A percentile compares a stretch with the other conserved stretches of the same genome.
phyloP scores from a whole-genome alignment of 805 yeast species.

The Monosporozyma yasuniensis region DNA sequence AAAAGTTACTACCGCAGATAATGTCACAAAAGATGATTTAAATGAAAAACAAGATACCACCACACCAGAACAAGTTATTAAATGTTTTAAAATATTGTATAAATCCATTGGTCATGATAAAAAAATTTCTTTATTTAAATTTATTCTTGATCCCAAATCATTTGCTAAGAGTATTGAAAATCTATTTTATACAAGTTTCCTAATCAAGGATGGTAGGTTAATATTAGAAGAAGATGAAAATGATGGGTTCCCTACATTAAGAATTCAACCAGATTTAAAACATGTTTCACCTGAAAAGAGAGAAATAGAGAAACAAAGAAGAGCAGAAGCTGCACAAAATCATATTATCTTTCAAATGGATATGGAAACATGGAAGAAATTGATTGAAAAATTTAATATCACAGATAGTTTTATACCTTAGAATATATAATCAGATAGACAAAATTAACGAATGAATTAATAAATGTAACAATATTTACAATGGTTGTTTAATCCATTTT shows the following conservation, averaged over 20 bases:
- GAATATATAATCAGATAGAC: not conserved
- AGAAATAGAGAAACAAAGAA: slow-evolving; percentile 19
- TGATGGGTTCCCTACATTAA: slow-evolving; percentile 38
- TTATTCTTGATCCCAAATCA: slow-evolving; percentile 66
- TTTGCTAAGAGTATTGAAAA: slow-evolving; percentile 78
- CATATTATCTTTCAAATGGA: slow-evolving; percentile 73
- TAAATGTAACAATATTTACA: not conserved
- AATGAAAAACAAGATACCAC: slow-evolving; percentile 44
- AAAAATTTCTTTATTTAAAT: slow-evolving; percentile 48
- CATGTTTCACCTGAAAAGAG: slow-evolving; percentile 5
- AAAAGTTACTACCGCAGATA: slow-evolving; percentile 39
- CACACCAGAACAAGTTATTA: slow-evolving; percentile 56
- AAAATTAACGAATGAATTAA: not conserved
- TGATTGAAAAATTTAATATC: slow-evolving; percentile 48
- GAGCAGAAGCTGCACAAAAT: slow-evolving; percentile 29
- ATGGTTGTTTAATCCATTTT: slow-evolving; percentile 37
- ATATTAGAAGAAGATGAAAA: slow-evolving; percentile 43
- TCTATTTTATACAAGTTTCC: slow-evolving; percentile 71
- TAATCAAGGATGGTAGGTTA: slow-evolving; percentile 64
- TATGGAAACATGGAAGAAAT: slow-evolving; percentile 51
- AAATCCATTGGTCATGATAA: slow-evolving; percentile 29
- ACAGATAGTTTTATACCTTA: slow-evolving; percentile 24
- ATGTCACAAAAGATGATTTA: slow-evolving; percentile 44
- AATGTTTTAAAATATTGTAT: slow-evolving; percentile 38
- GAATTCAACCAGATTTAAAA: slow-evolving; percentile 18